Evolutionary conservation across 2,329 filamentous ascomycete genomes (phyloP), one percentile per base, ranked within the genome.

Genomic region (Cladosporium sp.): DNA sequence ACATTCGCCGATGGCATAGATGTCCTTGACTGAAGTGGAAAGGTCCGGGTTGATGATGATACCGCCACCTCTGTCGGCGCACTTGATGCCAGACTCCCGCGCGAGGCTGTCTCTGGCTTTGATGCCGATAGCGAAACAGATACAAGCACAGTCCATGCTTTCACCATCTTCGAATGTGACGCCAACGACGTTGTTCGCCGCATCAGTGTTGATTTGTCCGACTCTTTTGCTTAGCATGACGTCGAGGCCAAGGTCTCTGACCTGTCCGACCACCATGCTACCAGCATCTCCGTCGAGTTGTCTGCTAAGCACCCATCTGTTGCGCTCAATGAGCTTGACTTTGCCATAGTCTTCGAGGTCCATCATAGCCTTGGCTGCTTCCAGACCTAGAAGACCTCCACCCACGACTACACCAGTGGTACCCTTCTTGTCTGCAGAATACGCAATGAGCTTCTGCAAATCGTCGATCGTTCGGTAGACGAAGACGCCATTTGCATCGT

Each of bases 91-190:
- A 1, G 88, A 83, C 55, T 77, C 79, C 8, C 81, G 75, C 0
- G 89, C 91, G 22, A 96, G 78, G 59, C 92, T 88, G 69, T 96
- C 92, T 61, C 91, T 79, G 0, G 92, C 85, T 63, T 85, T 87
- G 64, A 96, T 89, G 17, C 92, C 92, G 63, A 96, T 93, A 74
- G 92, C 92, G 72, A 96, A 96, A 74, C 91, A 95, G 52, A 96
- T 82, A 19, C 89, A 92, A 1, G 86, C 87, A 72, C 90, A 94
- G 2, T 87, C 81, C 76, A 94, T 86, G 58, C 81, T 77, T 64
- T 91, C 86, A 1, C 90, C 90, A 70, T 94, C 90, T 66, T 94
- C 89, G 65, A 96, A 94, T 0, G 84, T 77, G 1, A 96, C 83
- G 0, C 90, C 90, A 4, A 79, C 83, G 11, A 96, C 88, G 50